Evolutionary conservation across 257 asterid species (phyloP).

Genomic region (Cordia subcordata): DNA sequence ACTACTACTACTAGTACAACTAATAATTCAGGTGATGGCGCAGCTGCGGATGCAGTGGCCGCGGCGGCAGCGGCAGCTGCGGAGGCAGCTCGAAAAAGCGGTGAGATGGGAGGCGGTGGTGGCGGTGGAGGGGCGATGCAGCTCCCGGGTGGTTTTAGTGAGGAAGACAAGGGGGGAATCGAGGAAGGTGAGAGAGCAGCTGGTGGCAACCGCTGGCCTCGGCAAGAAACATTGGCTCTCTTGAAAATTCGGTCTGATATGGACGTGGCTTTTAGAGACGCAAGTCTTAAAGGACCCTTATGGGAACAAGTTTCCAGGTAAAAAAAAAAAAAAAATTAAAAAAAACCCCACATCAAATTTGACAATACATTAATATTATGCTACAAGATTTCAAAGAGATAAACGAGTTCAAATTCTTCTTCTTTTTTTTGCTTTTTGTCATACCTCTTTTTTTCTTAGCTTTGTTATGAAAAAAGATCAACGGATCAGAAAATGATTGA

Average conservation of each 20-base stretch:
- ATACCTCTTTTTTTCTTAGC: no score
- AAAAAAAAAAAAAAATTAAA: no score
- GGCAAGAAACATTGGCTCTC: constrained; percentile 84
- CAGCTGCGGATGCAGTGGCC: constrained; percentile 18
- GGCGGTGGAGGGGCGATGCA: constrained; percentile 27
- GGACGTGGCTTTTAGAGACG: constrained; percentile 75
- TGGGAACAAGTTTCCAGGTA: constrained; percentile 98
- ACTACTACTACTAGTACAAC: constrained; percentile 10
- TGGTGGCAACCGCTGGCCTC: constrained; percentile 88
- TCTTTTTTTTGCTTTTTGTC: no score
- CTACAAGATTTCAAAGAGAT: not conserved
- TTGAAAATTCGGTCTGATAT: constrained; percentile 85
- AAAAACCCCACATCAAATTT: not conserved
- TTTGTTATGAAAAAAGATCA: constrained; percentile 17
- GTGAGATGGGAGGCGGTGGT: constrained; percentile 73
- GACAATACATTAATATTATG: not conserved
- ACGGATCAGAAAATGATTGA: constrained; percentile 31
- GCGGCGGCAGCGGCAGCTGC: constrained; percentile 23
- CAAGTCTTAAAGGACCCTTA: constrained; percentile 90
- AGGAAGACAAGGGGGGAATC: constrained; percentile 25
- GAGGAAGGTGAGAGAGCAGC: constrained; percentile 47
- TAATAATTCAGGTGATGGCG: no score
- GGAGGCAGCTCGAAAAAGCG: constrained; percentile 54
- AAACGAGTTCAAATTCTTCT: not conserved
- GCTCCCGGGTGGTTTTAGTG: constrained; percentile 25